A percentile compares a stretch with the other conserved stretches of the same genome.
phyloP scores from a whole-genome alignment of 306 rosid species.

The Rosa chinensis region DNA sequence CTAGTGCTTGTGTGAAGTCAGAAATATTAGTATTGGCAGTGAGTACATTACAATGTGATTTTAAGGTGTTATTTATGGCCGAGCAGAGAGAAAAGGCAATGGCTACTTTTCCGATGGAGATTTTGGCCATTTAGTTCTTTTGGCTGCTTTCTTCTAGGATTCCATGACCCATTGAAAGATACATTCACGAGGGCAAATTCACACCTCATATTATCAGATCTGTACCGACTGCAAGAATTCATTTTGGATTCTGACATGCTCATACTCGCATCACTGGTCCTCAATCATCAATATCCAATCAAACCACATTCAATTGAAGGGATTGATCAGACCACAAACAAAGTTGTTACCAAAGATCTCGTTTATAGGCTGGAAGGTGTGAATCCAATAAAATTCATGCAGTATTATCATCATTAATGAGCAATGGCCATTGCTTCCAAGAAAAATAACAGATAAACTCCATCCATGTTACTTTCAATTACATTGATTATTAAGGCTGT shows the following conservation, averaged over 20 bases:
- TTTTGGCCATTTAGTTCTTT: too few relatives aligned
- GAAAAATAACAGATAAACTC: slow-evolving; percentile 33
- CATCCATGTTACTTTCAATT: slow-evolving; percentile 47
- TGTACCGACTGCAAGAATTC: not conserved
- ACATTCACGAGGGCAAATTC: not conserved
- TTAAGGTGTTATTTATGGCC: not conserved
- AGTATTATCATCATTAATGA: slow-evolving; percentile 29
- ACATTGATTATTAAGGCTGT: slow-evolving; percentile 68
- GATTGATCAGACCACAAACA: not conserved
- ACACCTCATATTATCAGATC: not conserved
- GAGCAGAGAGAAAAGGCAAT: not conserved
- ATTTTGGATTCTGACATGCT: not conserved
- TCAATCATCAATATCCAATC: not conserved
- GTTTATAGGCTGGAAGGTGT: not conserved
- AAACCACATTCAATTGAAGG: not conserved
- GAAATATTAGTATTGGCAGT: too few relatives aligned
- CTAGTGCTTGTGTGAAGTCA: not conserved
- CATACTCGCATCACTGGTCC: not conserved
- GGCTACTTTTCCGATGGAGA: not conserved
- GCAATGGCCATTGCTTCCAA: slow-evolving; percentile 35
- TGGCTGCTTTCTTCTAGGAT: too few relatives aligned
- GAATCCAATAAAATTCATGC: slow-evolving; percentile 22
- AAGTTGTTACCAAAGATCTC: too few relatives aligned
- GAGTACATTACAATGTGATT: too few relatives aligned
- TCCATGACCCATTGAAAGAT: too few relatives aligned